Percentiles rank a stretch among this genome's conserved stretches.
These are phyloP conservation scores for Drechslerella dactyloides DNA, from an alignment of 2,329 filamentous ascomycete genomes.

Conservation along the genomic window DNA sequence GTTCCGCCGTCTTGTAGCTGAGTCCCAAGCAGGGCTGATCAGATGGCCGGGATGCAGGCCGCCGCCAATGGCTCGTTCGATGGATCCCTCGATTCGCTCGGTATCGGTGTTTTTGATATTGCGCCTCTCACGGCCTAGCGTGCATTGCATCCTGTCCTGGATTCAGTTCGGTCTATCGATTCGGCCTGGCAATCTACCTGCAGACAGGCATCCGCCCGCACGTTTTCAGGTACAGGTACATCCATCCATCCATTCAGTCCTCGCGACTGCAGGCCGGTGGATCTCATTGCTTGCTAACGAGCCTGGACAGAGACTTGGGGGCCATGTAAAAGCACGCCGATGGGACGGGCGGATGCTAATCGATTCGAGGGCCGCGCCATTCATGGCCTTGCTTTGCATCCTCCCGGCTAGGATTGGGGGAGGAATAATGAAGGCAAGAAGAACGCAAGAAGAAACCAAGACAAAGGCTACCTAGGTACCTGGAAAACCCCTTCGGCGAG, in stretches of 20 bases:
- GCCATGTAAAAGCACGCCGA: constrained; percentile 10
- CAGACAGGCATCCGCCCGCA: background rate
- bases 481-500: constrained; percentile 39
- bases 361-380: background rate
- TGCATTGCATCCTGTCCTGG: background rate
- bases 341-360: constrained; percentile 3
- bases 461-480: background rate
- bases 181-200: background rate
- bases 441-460: constrained; percentile 10
- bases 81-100: background rate
- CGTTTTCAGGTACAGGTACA: constrained; percentile 33
- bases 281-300: constrained; percentile 20
- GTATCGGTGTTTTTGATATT: constrained; percentile 6
- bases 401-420: constrained; percentile 44
- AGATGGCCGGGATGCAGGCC: constrained; percentile 24
- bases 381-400: background rate
- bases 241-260: background rate
- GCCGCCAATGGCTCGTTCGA: background rate
- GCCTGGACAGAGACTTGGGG: constrained; percentile 24
- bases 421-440: constrained; percentile 31
- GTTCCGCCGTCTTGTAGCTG: constrained; percentile 47
- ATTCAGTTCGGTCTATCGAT: too few relatives aligned
- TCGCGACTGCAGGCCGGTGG: constrained; percentile 20
- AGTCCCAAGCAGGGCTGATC: constrained; percentile 8
- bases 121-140: background rate